phyloP scores from a whole-genome alignment of 2,329 filamentous ascomycete species.

The Fusarium veterinarium region DNA sequence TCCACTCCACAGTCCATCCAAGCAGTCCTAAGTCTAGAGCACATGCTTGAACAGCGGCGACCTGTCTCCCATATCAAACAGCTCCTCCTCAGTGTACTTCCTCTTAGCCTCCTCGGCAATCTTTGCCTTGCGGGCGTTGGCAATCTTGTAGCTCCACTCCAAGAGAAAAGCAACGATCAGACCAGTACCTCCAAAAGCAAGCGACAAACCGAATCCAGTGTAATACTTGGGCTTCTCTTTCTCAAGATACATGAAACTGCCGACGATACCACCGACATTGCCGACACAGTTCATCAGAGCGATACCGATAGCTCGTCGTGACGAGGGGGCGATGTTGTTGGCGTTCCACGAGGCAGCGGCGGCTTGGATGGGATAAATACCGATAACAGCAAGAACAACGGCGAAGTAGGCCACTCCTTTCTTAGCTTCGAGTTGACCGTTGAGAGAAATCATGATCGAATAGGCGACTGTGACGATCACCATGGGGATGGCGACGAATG shows the following conservation, averaged over 20 bases:
- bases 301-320: conserved; percentile 49
- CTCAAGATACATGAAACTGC: conserved; percentile 46
- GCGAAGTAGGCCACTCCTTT: conserved; percentile 37
- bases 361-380: conserved; percentile 40
- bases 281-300: conserved; percentile 47
- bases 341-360: conserved; percentile 42
- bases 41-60: conserved; percentile 49
- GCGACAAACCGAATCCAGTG: conserved; percentile 51
- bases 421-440: conserved; percentile 32
- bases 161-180: conserved; percentile 47
- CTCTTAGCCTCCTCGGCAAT: conserved; percentile 45
- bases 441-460: conserved; percentile 36
- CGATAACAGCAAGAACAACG: conserved; percentile 34
- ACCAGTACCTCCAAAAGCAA: conserved; percentile 48
- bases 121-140: conserved; percentile 44
- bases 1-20: neutral
- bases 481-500: conserved; percentile 39
- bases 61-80: conserved; percentile 49
- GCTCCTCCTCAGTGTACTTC: conserved; percentile 47
- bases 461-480: conserved; percentile 35
- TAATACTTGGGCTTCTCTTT: conserved; percentile 61
- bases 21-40: conserved; percentile 8
- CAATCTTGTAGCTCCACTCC: conserved; percentile 47
- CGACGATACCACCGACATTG: conserved; percentile 46
- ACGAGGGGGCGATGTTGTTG: conserved; percentile 41